These are phyloP conservation scores for Diaporthe sp. DNA, from an alignment of 2,329 filamentous ascomycete genomes.

Conservation along the genomic window DNA sequence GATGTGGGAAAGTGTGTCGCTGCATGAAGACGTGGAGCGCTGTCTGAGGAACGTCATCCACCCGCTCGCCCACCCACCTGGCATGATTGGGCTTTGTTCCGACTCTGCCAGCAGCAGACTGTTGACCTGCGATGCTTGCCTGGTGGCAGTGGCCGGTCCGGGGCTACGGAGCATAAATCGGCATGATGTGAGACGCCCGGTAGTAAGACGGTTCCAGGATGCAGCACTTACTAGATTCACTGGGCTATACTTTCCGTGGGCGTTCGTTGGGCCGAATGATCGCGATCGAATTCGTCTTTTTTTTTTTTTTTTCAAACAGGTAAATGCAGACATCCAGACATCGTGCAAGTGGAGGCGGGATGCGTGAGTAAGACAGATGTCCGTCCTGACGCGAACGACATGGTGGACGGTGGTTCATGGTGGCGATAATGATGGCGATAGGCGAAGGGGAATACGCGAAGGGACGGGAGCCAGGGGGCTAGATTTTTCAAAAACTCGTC, in stretches of 20 bases:
- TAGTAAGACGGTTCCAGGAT: slow-evolving; percentile 25
- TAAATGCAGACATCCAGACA: background rate
- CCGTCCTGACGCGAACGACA: background rate
- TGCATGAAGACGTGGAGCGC: background rate
- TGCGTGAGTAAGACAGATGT: background rate
- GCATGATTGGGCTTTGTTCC: background rate
- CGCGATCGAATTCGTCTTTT: background rate
- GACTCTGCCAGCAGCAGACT: slow-evolving; percentile 5
- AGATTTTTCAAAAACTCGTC: slow-evolving; percentile 9
- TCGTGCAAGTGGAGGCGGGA: no score
- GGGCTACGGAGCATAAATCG: slow-evolving; percentile 24
- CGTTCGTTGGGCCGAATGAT: background rate
- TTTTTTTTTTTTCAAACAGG: no score
- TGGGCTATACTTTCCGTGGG: background rate
- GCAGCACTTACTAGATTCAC: slow-evolving; percentile 6
- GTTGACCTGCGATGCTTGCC: background rate
- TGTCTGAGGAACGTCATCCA: slow-evolving; percentile 5
- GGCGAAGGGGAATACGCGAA: background rate
- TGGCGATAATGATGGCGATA: slow-evolving; percentile 5
- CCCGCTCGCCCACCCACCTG: background rate
- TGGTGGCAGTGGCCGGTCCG: slow-evolving; percentile 9
- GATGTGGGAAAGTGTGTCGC: background rate
- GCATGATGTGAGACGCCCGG: slow-evolving; percentile 26
- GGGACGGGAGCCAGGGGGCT: background rate
- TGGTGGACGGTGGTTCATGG: no score